Evolutionary conservation across 768 basidiomycete species (phyloP).

Genomic region (Leccinellum rugosiceps): DNA sequence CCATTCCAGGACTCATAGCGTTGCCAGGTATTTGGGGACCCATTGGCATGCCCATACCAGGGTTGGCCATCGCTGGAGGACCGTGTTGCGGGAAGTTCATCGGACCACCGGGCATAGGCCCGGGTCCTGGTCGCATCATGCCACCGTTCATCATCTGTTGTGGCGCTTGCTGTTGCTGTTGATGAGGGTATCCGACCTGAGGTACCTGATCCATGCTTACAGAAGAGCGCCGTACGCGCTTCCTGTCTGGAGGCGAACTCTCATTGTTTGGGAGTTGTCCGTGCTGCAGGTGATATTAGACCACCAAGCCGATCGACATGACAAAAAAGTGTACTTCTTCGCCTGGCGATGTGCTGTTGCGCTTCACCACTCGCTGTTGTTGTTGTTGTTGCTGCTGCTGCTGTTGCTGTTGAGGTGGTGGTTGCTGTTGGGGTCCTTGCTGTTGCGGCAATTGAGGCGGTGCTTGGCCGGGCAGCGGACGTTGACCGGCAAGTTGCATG

Average conservation of each 20-base stretch:
- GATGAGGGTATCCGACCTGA: slow-evolving; percentile 33
- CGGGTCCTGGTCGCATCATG: slow-evolving; percentile 38
- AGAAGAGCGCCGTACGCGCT: slow-evolving; percentile 52
- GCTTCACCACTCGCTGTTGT: slow-evolving; percentile 37
- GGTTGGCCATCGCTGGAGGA: slow-evolving; percentile 30
- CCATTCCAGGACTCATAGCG: slow-evolving; percentile 39
- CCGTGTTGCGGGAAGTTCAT: slow-evolving; percentile 35
- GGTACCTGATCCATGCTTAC: slow-evolving; percentile 41
- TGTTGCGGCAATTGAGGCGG: slow-evolving; percentile 24
- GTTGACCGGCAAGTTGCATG: slow-evolving; percentile 46
- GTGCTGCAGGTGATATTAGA: slow-evolving; percentile 32
- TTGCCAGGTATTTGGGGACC: slow-evolving; percentile 31
- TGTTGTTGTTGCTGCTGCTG: slow-evolving; percentile 33
- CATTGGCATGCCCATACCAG: slow-evolving; percentile 33
- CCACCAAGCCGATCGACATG: slow-evolving; percentile 1
- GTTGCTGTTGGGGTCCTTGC: slow-evolving; percentile 27
- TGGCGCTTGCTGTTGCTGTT: slow-evolving; percentile 33
- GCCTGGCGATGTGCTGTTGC: slow-evolving; percentile 60
- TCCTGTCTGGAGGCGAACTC: slow-evolving; percentile 55
- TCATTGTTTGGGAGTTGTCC: slow-evolving; percentile 48
- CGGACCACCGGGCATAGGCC: slow-evolving; percentile 30
- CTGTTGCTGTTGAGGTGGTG: slow-evolving; percentile 10
- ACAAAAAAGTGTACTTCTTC: slow-evolving; percentile 48
- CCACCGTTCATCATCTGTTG: slow-evolving; percentile 39
- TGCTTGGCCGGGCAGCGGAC: slow-evolving; percentile 19